phyloP scores from a whole-genome alignment of 1,139 yeast species.

The Candida albicans region DNA sequence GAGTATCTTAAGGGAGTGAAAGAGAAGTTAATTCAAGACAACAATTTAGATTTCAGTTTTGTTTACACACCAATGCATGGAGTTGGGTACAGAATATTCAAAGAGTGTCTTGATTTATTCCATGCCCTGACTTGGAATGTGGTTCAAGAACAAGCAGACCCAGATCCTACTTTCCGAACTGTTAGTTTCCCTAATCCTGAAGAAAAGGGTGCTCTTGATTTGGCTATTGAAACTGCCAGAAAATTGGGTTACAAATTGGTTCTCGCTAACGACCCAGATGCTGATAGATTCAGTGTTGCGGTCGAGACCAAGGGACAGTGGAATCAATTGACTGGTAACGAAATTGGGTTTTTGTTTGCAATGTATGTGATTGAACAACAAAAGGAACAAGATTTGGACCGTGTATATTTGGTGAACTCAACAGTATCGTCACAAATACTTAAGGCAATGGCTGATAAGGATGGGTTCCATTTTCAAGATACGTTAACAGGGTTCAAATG shows the following conservation, averaged over 20 bases:
- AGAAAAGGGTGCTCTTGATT: conserved; percentile 83
- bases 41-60: conserved; percentile 39
- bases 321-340: conserved; percentile 88
- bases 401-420: conserved; percentile 73
- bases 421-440: conserved; percentile 90
- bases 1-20: conserved; percentile 37
- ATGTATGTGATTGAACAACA: conserved; percentile 51
- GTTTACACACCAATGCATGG: conserved; percentile 97
- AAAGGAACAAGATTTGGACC: conserved; percentile 24
- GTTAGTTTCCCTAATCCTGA: conserved; percentile 95
- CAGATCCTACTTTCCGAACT: conserved; percentile 85
- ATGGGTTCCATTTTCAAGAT: conserved; percentile 68
- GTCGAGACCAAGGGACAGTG: conserved; percentile 57
- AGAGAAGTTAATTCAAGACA: conserved; percentile 24
- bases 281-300: conserved; percentile 84
- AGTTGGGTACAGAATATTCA: conserved; percentile 65
- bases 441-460: conserved; percentile 61
- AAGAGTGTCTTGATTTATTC: conserved; percentile 31
- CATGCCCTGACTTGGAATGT: conserved; percentile 27
- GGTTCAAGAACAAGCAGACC: conserved; percentile 62
- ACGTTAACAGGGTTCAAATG: conserved; percentile 96
- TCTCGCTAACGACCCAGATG: conserved; percentile 94
- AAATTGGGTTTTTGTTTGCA: conserved; percentile 84
- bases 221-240: conserved; percentile 64
- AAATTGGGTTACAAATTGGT: conserved; percentile 50